Conservation (phyloP, 768 basidiomycete species). For the Rubroboletus satanas region DNA sequence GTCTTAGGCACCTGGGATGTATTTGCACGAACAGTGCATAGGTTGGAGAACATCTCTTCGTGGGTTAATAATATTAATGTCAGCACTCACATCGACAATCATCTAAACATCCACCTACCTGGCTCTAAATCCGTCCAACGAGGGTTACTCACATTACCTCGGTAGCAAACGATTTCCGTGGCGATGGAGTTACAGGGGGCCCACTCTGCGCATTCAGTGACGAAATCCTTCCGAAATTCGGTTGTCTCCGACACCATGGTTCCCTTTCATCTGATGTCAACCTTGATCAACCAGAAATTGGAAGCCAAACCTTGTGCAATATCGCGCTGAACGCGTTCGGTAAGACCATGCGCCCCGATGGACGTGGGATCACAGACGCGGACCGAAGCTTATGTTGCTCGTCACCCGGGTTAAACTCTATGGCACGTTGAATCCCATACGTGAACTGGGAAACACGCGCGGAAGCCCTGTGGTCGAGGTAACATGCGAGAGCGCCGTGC, state of each 20-base stretch:
- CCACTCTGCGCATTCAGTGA: conserved; percentile 29
- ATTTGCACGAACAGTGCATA: conserved; percentile 22
- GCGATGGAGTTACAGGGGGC: conserved; percentile 25
- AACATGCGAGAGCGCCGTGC: conserved; percentile 42
- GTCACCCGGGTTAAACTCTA: conserved; percentile 27
- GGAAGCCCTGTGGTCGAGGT: conserved; percentile 39
- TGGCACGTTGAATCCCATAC: conserved; percentile 35
- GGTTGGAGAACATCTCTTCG: conserved; percentile 26
- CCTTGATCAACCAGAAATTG: neutral
- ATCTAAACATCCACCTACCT: conserved; percentile 7
- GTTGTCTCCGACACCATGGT: conserved; percentile 27
- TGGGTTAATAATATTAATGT: neutral
- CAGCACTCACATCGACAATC: neutral
- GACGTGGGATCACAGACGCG: conserved; percentile 27
- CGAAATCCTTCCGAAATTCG: conserved; percentile 31
- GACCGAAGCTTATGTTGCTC: conserved; percentile 29
- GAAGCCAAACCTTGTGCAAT: conserved; percentile 20
- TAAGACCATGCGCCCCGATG: conserved; percentile 29
- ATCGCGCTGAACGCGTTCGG: conserved; percentile 32
- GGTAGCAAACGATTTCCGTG: conserved; percentile 30
- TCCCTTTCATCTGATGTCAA: conserved; percentile 17
- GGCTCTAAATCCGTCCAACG: conserved; percentile 32
- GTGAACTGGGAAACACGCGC: conserved; percentile 37
- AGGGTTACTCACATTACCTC: conserved; percentile 21
- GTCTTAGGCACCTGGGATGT: conserved; percentile 27